Evolutionary conservation across 352 stramenopile genomes (phyloP), one percentile per base, ranked within the genome.

Genomic region (Aphanomyces astaci): DNA sequence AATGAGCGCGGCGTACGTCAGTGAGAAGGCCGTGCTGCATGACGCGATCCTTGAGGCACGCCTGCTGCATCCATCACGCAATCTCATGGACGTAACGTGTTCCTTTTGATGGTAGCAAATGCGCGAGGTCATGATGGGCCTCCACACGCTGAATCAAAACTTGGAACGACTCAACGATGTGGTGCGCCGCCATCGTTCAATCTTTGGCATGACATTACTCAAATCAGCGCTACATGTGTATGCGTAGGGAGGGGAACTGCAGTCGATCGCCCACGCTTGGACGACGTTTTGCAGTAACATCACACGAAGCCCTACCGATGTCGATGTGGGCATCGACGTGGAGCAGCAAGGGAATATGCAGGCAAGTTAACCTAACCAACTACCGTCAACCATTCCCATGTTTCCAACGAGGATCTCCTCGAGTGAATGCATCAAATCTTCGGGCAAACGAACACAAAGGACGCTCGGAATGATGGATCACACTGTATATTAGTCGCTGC

Each of bases 101-200:
- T n/a, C n/a, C n/a, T n/a, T n/a, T n/a, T n/a, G n/a, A n/a, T n/a
- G 9, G 30, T 39, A 68, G 62, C 62, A 68, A 48, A 31, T 68
- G 13, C 62, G 62, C 11, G 62, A 68, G 22, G 62, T 62, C 22
- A 11, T 60, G 28, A 59, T 45, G 25, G 62, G 62, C 28, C 48
- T 68, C 1, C 46, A 68, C 15, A 68, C 48, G 15, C 43, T 68
- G 28, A 68, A 68, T 32, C 62, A 68, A 36, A 68, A 68, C 51
- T 31, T 68, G 11, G 48, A 68, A n/a, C 62, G 62, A n/a, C 22
- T 68, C 19, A 68, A 68, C 39, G 62, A 68, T 32, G 62, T 68
- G 22, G 62, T 68, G 4, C 7, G 60, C n/a, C n/a, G n/a, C n/a
- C n/a, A n/a, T n/a, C n/a, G n/a, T n/a, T n/a, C n/a, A n/a, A n/a